Evolutionary conservation across 345 rosid genomes (phyloP), one percentile per base, ranked within the genome.

Genomic region (Lepidium africanum): DNA sequence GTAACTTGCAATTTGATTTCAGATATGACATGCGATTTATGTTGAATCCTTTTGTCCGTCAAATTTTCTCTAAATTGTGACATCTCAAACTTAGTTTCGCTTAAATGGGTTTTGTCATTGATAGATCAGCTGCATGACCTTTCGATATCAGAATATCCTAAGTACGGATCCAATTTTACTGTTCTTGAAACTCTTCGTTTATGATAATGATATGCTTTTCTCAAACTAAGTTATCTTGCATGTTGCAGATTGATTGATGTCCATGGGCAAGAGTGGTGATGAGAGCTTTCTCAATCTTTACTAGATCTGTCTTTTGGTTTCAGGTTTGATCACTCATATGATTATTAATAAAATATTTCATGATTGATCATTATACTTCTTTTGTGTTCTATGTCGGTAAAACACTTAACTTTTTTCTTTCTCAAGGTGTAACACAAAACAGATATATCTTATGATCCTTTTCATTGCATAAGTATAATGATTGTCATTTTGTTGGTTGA

Each of bases 201-300:
- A 16, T 5, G 11, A 60, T 32, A 35, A 42, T 33, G 37, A 27
- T 25, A 15, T 58, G 27, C 3, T 23, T 33, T 42, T 16, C 2
- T 23, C 7, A 5, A 10, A 4, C 36, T 21, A 5, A 37, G 15
- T 10, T 16, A 27, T 17, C 14, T 38, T 72, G 76, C 70, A 63
- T 72, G 70, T 55, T 55, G 35, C 70, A 72, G 76, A 63, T 58
- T 58, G 19, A 10, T 30, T 61, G 10, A 56, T 56, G 32, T n/a
- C 54, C 52, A 49, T 38, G 11, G 60, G 33, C 6, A 30, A 30
- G 33, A 30, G 33, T 30, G 33, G 10, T 9, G 32, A 11, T 30
- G 61, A 30, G 62, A 46, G 38, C 5, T 41, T 50, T 59, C 15
- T 13, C 32, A 23, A 16, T 47, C 36, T 46, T 46, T 2, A 16